Conservation (phyloP, 257 asterid species). For the Parsonsia alboflavescens region DNA sequence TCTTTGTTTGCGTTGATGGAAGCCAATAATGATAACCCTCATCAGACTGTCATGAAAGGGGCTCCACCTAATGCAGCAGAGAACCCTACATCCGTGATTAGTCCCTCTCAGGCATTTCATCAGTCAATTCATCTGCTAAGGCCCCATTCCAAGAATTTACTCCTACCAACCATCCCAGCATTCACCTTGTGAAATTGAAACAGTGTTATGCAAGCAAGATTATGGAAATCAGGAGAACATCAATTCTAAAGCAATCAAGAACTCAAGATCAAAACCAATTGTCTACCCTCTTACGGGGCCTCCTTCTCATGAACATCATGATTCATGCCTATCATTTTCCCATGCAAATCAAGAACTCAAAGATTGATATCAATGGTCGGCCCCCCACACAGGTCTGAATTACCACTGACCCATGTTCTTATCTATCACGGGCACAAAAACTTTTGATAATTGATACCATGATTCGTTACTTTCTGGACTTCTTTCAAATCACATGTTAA, state of each 20-base stretch:
- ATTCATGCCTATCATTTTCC: background rate
- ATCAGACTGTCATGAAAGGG: conserved; percentile 55
- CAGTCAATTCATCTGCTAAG: background rate
- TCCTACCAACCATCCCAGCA: background rate
- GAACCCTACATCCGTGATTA: conserved; percentile 24
- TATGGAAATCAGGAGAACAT: background rate
- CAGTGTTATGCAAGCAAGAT: background rate
- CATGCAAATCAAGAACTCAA: background rate
- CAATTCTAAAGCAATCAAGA: background rate
- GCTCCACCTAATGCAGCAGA: conserved; percentile 32
- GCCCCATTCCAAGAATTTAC: background rate
- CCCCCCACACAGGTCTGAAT: conserved; percentile 24
- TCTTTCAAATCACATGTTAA: background rate
- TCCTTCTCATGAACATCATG: background rate
- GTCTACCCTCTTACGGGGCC: background rate
- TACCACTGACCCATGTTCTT: conserved; percentile 17
- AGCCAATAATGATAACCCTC: conserved; percentile 24
- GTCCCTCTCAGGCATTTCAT: conserved; percentile 20
- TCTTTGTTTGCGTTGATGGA: conserved; percentile 40
- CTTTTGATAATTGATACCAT: background rate
- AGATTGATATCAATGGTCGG: conserved; percentile 18
- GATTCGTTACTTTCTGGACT: conserved; percentile 10
- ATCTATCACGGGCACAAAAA: conserved; percentile 53
- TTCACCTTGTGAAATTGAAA: background rate
- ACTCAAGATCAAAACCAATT: background rate